Evolutionary conservation across 208 protist species (phyloP), one percentile per base, ranked within the genome.

Genomic region (Trypanosoma cruzi): DNA sequence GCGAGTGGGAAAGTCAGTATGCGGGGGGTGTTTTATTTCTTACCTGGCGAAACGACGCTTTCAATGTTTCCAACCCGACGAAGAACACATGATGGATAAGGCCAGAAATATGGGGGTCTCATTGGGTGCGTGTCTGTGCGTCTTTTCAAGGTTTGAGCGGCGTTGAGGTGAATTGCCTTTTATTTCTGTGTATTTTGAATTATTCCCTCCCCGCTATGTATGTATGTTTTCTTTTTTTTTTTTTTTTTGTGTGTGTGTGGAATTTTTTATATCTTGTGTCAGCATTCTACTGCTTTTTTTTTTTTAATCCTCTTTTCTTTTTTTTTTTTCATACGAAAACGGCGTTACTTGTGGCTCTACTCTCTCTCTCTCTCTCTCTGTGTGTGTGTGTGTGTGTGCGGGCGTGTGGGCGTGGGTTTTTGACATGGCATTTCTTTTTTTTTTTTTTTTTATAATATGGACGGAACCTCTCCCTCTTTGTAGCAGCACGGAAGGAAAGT

Each of bases 1-100:
- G 49, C 48, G 34, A 50, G 16, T 75, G 70, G 70, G 6, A 53
- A 13, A 65, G 56, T 59, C 60, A 75, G 16, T 68, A 75, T 34
- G 42, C 18, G 18, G 42, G 28, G 0, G 70, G 70, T 5, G 61
- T 75, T 18, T 54, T 75, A 11, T 69, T 75, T 52, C 32, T 75
- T 22, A 75, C 49, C 4, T 75, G 70, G 70, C 53, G 28, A 16
- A 20, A 44, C 40, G 3, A 2, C 18, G 3, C 40, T 1, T 14
- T 14, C 4, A 13, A 7, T 14, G 40, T 13, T 44, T 7, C 40
- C 8, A 4, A 7, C 18, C 18, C 40, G 8, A 13, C 8, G 40
- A 14, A 44, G 40, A 44, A 16, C 40, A 14, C 8, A 1, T 44
- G 40, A 44, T 18, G 40, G 8, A 13, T 14, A 13, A 44, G 18